Conservation (phyloP, 2,329 filamentous ascomycete genomes). For the Westerdykella aurantiaca region DNA sequence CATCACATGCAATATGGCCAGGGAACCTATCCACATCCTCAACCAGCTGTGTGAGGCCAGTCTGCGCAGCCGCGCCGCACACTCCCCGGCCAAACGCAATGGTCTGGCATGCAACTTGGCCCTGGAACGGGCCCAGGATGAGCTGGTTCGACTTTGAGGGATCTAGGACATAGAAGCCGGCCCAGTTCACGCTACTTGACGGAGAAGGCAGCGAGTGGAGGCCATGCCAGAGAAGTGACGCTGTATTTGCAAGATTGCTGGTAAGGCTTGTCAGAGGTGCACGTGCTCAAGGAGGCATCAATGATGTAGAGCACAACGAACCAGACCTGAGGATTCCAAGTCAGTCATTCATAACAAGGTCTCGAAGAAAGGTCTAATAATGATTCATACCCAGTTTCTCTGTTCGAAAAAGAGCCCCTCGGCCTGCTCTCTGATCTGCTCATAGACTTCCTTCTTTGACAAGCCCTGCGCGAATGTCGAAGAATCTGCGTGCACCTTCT, state of each 20-base stretch:
- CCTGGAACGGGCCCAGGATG: conserved; percentile 74
- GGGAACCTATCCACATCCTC: conserved; percentile 68
- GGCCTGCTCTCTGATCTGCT: conserved; percentile 66
- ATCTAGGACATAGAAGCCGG: conserved; percentile 51
- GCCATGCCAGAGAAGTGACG: conserved; percentile 73
- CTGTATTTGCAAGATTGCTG: conserved; percentile 65
- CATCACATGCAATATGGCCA: conserved; percentile 77
- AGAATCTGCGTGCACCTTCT: conserved; percentile 67
- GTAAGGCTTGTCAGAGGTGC: not conserved
- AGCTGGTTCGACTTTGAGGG: conserved; percentile 47
- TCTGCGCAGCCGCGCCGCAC: conserved; percentile 64
- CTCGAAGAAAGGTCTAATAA: conserved; percentile 2
- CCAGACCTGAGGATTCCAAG: conserved; percentile 12
- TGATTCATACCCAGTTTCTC: conserved; percentile 68
- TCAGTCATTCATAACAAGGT: not conserved
- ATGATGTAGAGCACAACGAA: conserved; percentile 4
- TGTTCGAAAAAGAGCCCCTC: conserved; percentile 65
- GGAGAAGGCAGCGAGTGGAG: conserved; percentile 66
- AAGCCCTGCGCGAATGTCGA: conserved; percentile 64
- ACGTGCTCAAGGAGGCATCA: not conserved
- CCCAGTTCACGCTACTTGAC: conserved; percentile 68
- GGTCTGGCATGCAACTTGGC: conserved; percentile 70
- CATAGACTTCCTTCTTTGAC: conserved; percentile 66
- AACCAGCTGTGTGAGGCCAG: conserved; percentile 56
- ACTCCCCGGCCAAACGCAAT: conserved; percentile 70